Evolutionary conservation across 495 filamentous ascomycete species (phyloP).

Genomic region (Penicillium waksmanii): DNA sequence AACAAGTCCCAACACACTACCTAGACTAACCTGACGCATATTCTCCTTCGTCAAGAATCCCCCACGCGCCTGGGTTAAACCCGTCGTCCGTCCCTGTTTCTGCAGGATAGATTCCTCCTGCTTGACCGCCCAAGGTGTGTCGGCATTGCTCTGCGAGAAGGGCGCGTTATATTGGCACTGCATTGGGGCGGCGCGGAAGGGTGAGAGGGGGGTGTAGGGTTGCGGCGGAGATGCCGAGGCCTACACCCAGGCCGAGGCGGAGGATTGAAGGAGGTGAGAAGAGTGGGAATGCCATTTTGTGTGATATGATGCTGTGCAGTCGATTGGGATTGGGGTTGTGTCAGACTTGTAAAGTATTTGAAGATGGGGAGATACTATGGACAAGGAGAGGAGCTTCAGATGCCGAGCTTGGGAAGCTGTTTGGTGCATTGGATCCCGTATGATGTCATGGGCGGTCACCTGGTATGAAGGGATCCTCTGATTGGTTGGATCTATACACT

Average conservation of each 20-base stretch:
- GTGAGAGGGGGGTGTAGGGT: constrained; percentile 38
- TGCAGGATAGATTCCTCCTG: constrained; percentile 23
- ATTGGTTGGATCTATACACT: constrained; percentile 5
- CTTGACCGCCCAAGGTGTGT: constrained; percentile 35
- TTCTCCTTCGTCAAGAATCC: constrained; percentile 48
- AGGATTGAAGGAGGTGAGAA: constrained; percentile 40
- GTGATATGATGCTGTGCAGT: background rate
- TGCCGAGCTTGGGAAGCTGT: constrained; percentile 1
- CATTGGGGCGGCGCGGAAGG: constrained; percentile 43
- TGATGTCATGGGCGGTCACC: constrained; percentile 19
- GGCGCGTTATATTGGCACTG: constrained; percentile 45
- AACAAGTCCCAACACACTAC: constrained; percentile 70
- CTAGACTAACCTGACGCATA: constrained; percentile 69
- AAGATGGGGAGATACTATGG: background rate
- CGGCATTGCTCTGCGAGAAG: constrained; percentile 24
- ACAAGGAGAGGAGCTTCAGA: background rate
- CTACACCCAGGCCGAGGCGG: constrained; percentile 47
- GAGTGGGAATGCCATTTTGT: constrained; percentile 34
- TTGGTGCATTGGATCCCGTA: constrained; percentile 10
- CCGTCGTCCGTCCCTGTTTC: constrained; percentile 37
- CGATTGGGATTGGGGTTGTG: background rate
- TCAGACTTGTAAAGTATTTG: background rate
- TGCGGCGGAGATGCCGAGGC: constrained; percentile 38
- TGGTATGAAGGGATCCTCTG: background rate
- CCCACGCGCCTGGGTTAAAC: constrained; percentile 11